Evolutionary conservation across 2,329 filamentous ascomycete species (phyloP).

Genomic region (Verticillium dahliae): DNA sequence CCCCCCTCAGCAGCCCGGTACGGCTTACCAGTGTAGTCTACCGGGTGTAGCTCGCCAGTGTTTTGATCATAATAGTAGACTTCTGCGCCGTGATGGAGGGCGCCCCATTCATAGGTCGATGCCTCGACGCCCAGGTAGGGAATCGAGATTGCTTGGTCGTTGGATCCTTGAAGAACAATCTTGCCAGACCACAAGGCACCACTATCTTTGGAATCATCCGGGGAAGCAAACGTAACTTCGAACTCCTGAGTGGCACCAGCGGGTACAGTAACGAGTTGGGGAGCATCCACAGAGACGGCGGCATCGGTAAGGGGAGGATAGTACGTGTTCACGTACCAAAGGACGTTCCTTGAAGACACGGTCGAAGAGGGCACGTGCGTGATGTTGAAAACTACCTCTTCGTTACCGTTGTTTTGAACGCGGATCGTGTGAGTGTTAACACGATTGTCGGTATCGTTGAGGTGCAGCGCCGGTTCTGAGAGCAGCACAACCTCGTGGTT

Average conservation of each 20-base stretch:
- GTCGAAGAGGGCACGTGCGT: slow-evolving; percentile 10
- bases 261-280: slow-evolving; percentile 1
- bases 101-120: slow-evolving; percentile 15
- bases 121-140: slow-evolving; percentile 15
- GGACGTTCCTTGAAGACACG: slow-evolving; percentile 3
- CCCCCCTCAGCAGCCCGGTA: slow-evolving; percentile 10
- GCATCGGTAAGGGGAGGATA: slow-evolving; percentile 8
- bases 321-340: slow-evolving; percentile 8
- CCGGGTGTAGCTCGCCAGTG: slow-evolving; percentile 8
- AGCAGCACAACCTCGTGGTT: slow-evolving; percentile 7
- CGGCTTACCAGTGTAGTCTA: slow-evolving; percentile 7
- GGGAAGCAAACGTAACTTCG: slow-evolving; percentile 5
- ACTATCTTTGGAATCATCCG: slow-evolving; percentile 5
- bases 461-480: slow-evolving; percentile 8
- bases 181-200: slow-evolving; percentile 16
- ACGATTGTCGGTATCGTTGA: slow-evolving; percentile 14
- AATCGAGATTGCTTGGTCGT: slow-evolving; percentile 10
- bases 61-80: slow-evolving; percentile 9
- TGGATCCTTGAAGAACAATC: slow-evolving; percentile 11
- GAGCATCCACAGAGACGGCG: slow-evolving; percentile 2
- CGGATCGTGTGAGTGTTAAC: slow-evolving; percentile 9
- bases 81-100: slow-evolving; percentile 10
- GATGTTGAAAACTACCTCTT: slow-evolving; percentile 9
- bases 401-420: slow-evolving; percentile 6
- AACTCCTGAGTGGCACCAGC: slow-evolving; percentile 3